Conservation (phyloP, 495 filamentous ascomycete genomes). For the Neurospora pannonica region DNA sequence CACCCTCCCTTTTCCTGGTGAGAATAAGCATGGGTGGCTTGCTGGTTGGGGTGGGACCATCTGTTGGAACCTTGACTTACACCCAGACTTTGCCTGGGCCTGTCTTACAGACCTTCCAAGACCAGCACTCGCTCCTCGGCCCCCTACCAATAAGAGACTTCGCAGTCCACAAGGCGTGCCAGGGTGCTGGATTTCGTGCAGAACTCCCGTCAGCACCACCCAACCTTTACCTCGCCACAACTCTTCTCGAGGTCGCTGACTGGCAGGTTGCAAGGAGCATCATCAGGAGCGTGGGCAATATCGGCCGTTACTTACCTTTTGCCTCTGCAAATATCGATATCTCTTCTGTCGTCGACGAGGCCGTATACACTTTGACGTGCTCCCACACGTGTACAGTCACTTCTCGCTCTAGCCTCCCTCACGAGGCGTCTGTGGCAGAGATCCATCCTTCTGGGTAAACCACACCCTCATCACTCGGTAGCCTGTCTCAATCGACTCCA, state of each 20-base stretch:
- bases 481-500: not conserved
- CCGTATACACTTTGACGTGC: not conserved
- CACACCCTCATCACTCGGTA: not conserved
- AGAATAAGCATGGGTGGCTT: not conserved
- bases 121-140: not conserved
- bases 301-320: not conserved
- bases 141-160: not conserved
- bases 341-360: not conserved
- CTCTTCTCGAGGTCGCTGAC: not conserved
- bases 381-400: not conserved
- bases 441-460: not conserved
- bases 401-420: not conserved
- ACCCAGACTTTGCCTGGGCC: not conserved
- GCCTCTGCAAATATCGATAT: not conserved
- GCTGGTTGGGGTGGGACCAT: not conserved
- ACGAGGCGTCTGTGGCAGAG: not conserved
- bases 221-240: not conserved
- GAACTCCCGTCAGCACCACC: not conserved
- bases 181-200: not conserved
- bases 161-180: not conserved
- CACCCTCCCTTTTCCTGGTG: not conserved
- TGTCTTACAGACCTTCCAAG: not conserved
- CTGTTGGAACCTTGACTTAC: not conserved
- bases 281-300: not conserved
- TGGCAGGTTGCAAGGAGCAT: not conserved